These are phyloP conservation scores for Aspergillus biplanus DNA, from an alignment of 495 filamentous ascomycete genomes.

Conservation along the genomic window DNA sequence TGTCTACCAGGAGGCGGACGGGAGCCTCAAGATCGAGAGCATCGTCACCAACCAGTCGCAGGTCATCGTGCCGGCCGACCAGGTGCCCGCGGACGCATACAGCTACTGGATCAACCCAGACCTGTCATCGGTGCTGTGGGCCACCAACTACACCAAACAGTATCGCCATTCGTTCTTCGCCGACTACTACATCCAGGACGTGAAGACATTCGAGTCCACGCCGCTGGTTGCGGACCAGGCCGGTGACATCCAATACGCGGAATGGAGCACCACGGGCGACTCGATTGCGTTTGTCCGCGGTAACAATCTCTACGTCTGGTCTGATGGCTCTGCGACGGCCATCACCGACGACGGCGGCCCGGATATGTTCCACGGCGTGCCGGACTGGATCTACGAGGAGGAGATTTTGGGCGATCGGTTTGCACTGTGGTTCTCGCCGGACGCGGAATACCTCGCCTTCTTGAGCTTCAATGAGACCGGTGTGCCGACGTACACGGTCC, in stretches of 20 bases:
- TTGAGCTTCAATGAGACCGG: constrained; percentile 29
- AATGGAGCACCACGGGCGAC: constrained; percentile 23
- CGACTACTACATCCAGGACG: constrained; percentile 29
- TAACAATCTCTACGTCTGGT: constrained; percentile 25
- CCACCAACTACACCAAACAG: constrained; percentile 27
- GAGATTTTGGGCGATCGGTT: constrained; percentile 26
- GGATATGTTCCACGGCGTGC: constrained; percentile 26
- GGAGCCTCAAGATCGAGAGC: constrained; percentile 24
- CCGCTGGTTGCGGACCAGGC: constrained; percentile 20
- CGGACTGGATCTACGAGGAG: constrained; percentile 30
- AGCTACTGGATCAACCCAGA: constrained; percentile 26
- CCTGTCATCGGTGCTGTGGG: constrained; percentile 28
- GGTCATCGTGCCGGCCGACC: constrained; percentile 23
- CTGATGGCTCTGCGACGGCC: constrained; percentile 17
- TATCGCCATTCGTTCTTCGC: constrained; percentile 29
- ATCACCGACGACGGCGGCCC: constrained; percentile 26
- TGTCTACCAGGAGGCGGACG: constrained; percentile 22
- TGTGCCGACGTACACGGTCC: constrained; percentile 24
- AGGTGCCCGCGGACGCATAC: constrained; percentile 15
- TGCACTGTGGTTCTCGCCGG: constrained; percentile 26
- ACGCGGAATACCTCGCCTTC: constrained; percentile 24
- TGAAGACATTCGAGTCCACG: constrained; percentile 17
- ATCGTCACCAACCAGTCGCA: constrained; percentile 27
- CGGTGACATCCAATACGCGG: constrained; percentile 27
- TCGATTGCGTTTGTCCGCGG: constrained; percentile 27